Percentiles rank a stretch among this genome's conserved stretches.
These are phyloP conservation scores for Biscogniauxia marginata DNA, from an alignment of 2,329 filamentous ascomycete species.

Conservation along the genomic window DNA sequence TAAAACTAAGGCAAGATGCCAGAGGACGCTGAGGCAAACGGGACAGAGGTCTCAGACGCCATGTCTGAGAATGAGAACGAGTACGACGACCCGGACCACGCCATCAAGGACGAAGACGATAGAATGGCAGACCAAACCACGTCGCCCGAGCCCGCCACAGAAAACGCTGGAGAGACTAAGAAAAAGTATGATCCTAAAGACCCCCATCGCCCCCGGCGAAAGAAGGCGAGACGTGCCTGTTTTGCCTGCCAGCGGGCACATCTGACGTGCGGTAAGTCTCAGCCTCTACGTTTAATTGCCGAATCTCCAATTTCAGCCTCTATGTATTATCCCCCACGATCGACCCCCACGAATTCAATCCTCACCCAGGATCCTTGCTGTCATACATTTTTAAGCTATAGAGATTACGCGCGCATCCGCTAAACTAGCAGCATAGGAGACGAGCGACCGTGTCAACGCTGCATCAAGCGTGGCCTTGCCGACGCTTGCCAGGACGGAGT, in stretches of 20 bases:
- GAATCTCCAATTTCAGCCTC: conserved; percentile 20
- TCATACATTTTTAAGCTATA: background rate
- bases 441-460: conserved; percentile 89
- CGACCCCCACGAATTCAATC: conserved; percentile 15
- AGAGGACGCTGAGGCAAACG: conserved; percentile 52
- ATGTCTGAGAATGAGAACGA: conserved; percentile 61
- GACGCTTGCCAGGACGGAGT: conserved; percentile 94
- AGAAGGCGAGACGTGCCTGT: conserved; percentile 94
- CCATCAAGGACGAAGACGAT: conserved; percentile 47
- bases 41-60: conserved; percentile 56
- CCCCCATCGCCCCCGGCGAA: conserved; percentile 81
- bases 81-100: conserved; percentile 46
- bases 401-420: conserved; percentile 9
- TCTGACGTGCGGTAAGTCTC: conserved; percentile 88
- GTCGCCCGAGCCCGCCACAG: conserved; percentile 42
- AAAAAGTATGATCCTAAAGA: conserved; percentile 84
- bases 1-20: conserved; percentile 56
- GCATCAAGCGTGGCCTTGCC: conserved; percentile 88
- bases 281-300: conserved; percentile 27
- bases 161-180: conserved; percentile 51
- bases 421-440: conserved; percentile 62
- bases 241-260: conserved; percentile 97
- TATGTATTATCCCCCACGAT: conserved; percentile 15
- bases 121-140: conserved; percentile 51
- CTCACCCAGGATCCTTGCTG: conserved; percentile 8